Conservation (phyloP, 495 filamentous ascomycete genomes). For the Lasiosphaeria hispida region DNA sequence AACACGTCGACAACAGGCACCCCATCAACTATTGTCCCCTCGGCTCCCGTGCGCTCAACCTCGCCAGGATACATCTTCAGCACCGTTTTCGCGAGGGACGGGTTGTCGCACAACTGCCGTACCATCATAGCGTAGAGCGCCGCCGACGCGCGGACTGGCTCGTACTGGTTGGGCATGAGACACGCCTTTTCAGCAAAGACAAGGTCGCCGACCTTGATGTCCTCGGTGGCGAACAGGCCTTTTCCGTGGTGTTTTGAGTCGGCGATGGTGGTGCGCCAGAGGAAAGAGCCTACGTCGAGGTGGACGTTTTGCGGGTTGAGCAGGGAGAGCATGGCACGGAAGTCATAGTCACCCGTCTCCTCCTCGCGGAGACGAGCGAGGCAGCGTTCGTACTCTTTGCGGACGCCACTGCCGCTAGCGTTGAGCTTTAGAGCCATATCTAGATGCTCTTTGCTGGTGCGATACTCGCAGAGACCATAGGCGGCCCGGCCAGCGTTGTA, state of each 20-base stretch:
- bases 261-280: constrained; percentile 20
- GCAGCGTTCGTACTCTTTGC: constrained; percentile 36
- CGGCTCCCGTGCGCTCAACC: constrained; percentile 27
- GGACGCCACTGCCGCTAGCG: constrained; percentile 26
- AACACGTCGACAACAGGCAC: constrained; percentile 52
- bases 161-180: constrained; percentile 32
- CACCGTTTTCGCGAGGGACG: constrained; percentile 39
- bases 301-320: constrained; percentile 30
- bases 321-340: constrained; percentile 34
- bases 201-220: constrained; percentile 49
- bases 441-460: constrained; percentile 23
- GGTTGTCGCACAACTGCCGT: constrained; percentile 51
- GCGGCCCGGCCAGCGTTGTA: constrained; percentile 48
- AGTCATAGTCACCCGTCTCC: constrained; percentile 45
- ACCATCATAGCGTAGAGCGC: constrained; percentile 42
- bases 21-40: constrained; percentile 41
- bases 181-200: constrained; percentile 57
- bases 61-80: constrained; percentile 45
- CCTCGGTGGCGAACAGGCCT: constrained; percentile 49
- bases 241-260: constrained; percentile 34
- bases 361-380: constrained; percentile 37
- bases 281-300: constrained; percentile 48
- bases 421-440: constrained; percentile 35
- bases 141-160: constrained; percentile 34
- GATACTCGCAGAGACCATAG: constrained; percentile 46